phyloP scores from a whole-genome alignment of 1,139 yeast genomes.

The Geotrichum carabidarum region DNA sequence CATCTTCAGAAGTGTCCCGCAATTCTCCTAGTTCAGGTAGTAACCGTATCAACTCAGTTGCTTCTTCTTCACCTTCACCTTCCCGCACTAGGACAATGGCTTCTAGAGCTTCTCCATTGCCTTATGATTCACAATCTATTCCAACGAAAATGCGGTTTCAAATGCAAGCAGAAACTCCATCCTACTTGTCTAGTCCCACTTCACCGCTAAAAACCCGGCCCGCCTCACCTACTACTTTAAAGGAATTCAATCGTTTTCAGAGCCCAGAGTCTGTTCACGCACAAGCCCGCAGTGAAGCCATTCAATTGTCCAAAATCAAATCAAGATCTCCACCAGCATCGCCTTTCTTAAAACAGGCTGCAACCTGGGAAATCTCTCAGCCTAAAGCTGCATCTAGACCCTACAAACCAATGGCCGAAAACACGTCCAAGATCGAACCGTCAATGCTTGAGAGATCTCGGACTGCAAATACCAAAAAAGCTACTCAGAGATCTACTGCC shows the following conservation, averaged over 20 bases:
- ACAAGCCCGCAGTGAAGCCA: constrained; percentile 3
- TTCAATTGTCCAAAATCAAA: neutral
- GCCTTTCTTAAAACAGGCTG: neutral
- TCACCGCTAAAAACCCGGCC: neutral
- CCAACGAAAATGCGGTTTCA: neutral
- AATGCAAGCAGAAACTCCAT: neutral
- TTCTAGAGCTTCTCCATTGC: neutral
- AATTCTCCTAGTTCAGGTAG: neutral
- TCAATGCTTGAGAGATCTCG: too few relatives aligned
- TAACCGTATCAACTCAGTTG: neutral
- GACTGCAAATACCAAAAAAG: too few relatives aligned
- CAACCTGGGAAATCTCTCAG: neutral
- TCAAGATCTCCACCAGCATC: neutral
- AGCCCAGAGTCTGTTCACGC: neutral
- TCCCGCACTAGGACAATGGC: neutral
- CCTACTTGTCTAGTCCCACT: neutral
- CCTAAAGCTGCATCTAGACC: neutral
- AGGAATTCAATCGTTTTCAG: neutral
- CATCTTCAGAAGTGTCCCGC: neutral
- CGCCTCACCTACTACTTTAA: neutral
- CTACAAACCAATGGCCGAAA: neutral
- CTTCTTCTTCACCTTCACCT: constrained; percentile 1
- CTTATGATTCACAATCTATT: too few relatives aligned
- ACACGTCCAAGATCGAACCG: neutral
- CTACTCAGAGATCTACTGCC: too few relatives aligned